Evolutionary conservation across 2,329 filamentous ascomycete species (phyloP), one percentile per base, ranked within the genome.

Genomic region (Calonectria henricotiae): DNA sequence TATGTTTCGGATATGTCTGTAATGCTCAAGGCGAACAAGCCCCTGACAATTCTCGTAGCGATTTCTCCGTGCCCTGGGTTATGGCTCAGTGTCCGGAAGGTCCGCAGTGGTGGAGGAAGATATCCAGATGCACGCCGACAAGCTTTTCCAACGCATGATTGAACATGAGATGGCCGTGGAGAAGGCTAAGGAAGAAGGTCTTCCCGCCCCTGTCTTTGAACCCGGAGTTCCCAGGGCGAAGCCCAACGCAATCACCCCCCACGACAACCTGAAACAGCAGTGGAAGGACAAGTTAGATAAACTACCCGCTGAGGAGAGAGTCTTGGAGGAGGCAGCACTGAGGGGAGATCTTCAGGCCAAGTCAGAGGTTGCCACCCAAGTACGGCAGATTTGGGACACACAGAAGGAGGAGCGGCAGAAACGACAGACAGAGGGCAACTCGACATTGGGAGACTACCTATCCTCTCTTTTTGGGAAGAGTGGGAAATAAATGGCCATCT

Each of bases 121-220:
- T 75, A 94, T 99, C 71, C 96, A 98, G 83, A 94, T 98, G 92
- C 95, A 98, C 81, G 96, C 96, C 69, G 96, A 99, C 84, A 90
- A 90, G 73, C 87, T 99, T 46, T 99, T 95, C 82, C 93, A 96
- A 78, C 90, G 93, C 76, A 94, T 98, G 91, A 83, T 97, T 43
- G 88, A 90, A 71, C 94, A 97, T 80, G 96, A 99, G 82, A 86
- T 86, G 23, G 89, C 88, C 72, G 90, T 93, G n/a, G 90, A 93
- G 73, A 88, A 90, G 77, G 93, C 92, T 41, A 91, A 91, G 81
- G 85, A 87, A 65, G 88, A 89, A 73, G 90, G 90, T 32, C 82
- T 81, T n/a, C 86, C 88, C 0, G 79, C 86, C 54, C 92, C 93
- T 0, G 83, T 85, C 23, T 91, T 93, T 77, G 85, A 89, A 55